Base-by-base conservation (phyloP, 768 basidiomycete species). In the Hysterangium stoloniferum region DNA sequence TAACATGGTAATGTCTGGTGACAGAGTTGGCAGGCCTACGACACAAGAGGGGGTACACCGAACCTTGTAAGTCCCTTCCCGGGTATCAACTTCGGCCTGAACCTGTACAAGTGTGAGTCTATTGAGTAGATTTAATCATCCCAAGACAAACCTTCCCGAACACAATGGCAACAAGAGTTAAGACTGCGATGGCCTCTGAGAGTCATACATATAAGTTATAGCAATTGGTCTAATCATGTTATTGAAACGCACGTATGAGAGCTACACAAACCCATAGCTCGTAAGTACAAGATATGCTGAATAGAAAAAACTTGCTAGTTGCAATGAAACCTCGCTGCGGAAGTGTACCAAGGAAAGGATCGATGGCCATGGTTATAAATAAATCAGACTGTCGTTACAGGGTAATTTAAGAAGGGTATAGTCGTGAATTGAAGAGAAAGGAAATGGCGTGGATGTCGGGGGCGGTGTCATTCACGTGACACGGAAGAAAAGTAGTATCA, bases 331-430 rank as follows among this genome's bases (percentile, higher is more conserved):
- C 77, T 55, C 72, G 71, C 59, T 90, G 88, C 20, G 87, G 78
- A 53, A 76, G 72, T 12, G 87, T 88, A 17, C 79, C 79, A 47
- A 91, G 66, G 45, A 91, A 73, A 20, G 78, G 77, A 69, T 86
- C 82, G 40, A 80, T 71, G 46, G 80, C 77, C 86, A 88, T 90
- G n/a, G n/a, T n/a, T n/a, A n/a, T n/a, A n/a, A n/a, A n/a, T n/a
- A n/a, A n/a, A n/a, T n/a, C n/a, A n/a, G n/a, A n/a, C n/a, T n/a
- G n/a, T n/a, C n/a, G n/a, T n/a, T n/a, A n/a, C n/a, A n/a, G n/a
- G n/a, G n/a, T n/a, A n/a, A n/a, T n/a, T n/a, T n/a, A n/a, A n/a
- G n/a, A n/a, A n/a, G n/a, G n/a, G n/a, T n/a, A n/a, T n/a, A n/a
- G n/a, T n/a, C n/a, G n/a, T n/a, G n/a, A n/a, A n/a, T n/a, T n/a